These are phyloP conservation scores for Meira miltonrushii DNA, from an alignment of 1,284 basidiomycete species.

Conservation along the genomic window DNA sequence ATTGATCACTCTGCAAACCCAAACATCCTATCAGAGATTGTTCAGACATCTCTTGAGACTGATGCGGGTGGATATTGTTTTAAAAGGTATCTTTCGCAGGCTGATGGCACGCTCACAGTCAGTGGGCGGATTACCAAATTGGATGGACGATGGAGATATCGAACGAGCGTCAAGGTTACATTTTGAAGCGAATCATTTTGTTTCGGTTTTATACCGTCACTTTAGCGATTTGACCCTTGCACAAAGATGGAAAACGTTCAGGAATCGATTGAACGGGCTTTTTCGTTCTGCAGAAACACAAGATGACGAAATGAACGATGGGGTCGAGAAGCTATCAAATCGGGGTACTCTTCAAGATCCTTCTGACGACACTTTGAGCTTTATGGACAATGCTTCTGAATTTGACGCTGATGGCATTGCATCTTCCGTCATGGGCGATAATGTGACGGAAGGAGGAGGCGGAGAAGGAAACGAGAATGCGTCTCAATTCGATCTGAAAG, in stretches of 20 bases:
- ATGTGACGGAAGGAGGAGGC: slow-evolving; percentile 21
- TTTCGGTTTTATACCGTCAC: slow-evolving; percentile 9
- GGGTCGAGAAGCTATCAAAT: too few species aligned
- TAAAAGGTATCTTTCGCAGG: slow-evolving; percentile 17
- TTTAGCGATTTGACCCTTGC: slow-evolving; percentile 16
- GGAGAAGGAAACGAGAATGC: slow-evolving; percentile 14
- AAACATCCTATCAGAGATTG: slow-evolving; percentile 28
- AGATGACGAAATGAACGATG: background rate
- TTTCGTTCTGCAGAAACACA: slow-evolving; percentile 17
- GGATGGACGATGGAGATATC: slow-evolving; percentile 19
- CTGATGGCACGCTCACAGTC: slow-evolving; percentile 17
- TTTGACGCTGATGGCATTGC: slow-evolving; percentile 23
- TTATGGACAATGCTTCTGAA: slow-evolving; percentile 1
- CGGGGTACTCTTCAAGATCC: too few species aligned
- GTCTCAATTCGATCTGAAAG: slow-evolving; percentile 23
- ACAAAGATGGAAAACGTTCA: slow-evolving; percentile 10
- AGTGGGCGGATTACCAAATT: slow-evolving; percentile 10
- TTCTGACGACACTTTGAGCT: background rate
- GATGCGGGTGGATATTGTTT: slow-evolving; percentile 28
- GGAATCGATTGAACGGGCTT: slow-evolving; percentile 9
- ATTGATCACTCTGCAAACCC: slow-evolving; percentile 27
- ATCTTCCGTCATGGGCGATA: background rate
- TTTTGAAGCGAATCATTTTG: slow-evolving; percentile 14
- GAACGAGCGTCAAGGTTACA: slow-evolving; percentile 13
- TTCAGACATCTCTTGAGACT: slow-evolving; percentile 35